Evolutionary conservation across 2,329 filamentous ascomycete species (phyloP).

Genomic region (Penicillium janthinellum): DNA sequence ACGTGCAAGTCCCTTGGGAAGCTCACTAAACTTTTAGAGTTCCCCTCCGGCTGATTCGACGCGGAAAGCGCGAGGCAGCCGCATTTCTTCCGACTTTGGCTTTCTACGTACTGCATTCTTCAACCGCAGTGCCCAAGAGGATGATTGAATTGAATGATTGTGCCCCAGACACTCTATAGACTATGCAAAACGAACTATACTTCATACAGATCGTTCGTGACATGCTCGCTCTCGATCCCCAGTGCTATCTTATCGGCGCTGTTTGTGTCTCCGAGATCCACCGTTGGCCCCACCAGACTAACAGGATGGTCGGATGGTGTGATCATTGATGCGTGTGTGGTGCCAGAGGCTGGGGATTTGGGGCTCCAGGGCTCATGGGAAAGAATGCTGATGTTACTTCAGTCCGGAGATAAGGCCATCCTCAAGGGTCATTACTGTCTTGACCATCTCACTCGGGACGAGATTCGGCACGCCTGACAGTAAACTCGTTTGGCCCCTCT

Average conservation of each 20-base stretch:
- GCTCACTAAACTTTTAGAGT: background rate
- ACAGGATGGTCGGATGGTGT: background rate
- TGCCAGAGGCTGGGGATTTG: background rate
- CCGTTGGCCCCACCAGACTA: constrained; percentile 10
- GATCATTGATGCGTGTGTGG: constrained; percentile 1
- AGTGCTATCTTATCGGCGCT: constrained; percentile 3
- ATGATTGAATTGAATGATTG: background rate
- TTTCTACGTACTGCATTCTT: background rate
- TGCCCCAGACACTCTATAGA: too few species aligned
- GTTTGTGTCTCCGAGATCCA: constrained; percentile 12
- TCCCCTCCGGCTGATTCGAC: background rate
- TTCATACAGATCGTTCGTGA: background rate
- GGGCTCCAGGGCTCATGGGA: background rate
- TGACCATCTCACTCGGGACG: background rate
- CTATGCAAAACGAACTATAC: background rate
- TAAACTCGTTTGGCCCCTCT: background rate
- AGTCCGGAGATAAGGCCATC: background rate
- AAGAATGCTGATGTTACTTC: background rate
- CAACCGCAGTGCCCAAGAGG: too few species aligned
- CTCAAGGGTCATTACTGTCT: background rate
- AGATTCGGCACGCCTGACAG: background rate
- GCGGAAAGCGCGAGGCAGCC: background rate
- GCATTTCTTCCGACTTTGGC: too few species aligned
- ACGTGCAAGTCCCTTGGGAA: background rate
- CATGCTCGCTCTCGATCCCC: too few species aligned